Base-by-base conservation (phyloP, 1,139 yeast genomes). In the Scheffersomyces insectosa region DNA sequence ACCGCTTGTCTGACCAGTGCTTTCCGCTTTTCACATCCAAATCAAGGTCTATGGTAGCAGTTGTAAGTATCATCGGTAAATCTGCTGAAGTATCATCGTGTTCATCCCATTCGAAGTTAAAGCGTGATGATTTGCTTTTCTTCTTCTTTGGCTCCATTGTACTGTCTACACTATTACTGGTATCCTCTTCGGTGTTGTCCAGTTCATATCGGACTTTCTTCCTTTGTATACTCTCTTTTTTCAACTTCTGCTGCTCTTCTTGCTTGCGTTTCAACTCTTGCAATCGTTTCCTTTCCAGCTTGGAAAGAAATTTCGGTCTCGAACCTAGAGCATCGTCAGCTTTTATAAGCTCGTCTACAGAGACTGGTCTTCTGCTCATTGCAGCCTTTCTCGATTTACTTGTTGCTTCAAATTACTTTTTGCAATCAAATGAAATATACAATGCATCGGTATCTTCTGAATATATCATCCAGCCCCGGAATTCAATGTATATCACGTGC, bases 1-100 rank as follows among this genome's bases (percentile, higher is more conserved):
- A 60, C 0, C 76, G 60, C 57, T 93, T 93, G 38, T 81, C 72
- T 0, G 80, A 66, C 98, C 98, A 93, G 51, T 83, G 93, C 10
- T 63, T 51, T 28, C 70, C 75, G 9, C 60, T 60, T 3, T 41
- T 10, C n/a, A 48, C 36, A 6, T 43, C 55, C 10, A 54, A 46
- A 6, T 49, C 53, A 13, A 41, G 39, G 28, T 14, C 30, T 14
- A 36, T 30, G 25, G n/a, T 23, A 33, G 13, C 13, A 13, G 37
- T 25, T 33, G 49, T 43, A 5, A 72, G 64, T 10, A 84, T 52
- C 0, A 85, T 82, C 40, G 67, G 68, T 44, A 68, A 69, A 2
- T 65, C 68, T 0, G 54, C 54, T 0, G 80, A 57, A 0, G 95
- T 86, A 56, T 88, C 96, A 14, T 86, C 95, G 0, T 70, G 67